These are phyloP conservation scores for Stemphylium vesicarium DNA, from an alignment of 2,329 filamentous ascomycete species.

Conservation along the genomic window DNA sequence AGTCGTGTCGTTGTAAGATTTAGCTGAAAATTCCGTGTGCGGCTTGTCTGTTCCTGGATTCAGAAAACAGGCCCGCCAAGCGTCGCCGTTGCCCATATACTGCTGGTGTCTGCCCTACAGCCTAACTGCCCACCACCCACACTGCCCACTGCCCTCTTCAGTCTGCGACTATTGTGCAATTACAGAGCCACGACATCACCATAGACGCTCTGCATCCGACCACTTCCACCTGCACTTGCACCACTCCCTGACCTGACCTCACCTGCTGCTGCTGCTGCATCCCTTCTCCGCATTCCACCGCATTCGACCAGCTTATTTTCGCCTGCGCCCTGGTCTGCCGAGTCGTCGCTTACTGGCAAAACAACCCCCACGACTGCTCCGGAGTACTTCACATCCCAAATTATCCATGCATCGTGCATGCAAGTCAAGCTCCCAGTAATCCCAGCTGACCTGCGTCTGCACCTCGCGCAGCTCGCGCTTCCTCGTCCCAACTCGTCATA, in stretches of 20 bases:
- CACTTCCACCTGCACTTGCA: background rate
- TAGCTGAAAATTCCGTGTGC: constrained; percentile 15
- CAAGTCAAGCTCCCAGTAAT: constrained; percentile 19
- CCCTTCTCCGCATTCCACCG: constrained; percentile 17
- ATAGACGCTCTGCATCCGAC: background rate
- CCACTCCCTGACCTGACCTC: background rate
- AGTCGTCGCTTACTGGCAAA: constrained; percentile 22
- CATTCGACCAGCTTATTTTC: constrained; percentile 7
- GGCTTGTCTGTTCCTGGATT: constrained; percentile 17
- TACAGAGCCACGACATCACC: background rate
- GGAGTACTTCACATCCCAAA: constrained; percentile 28
- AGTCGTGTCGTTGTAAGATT: constrained; percentile 14
- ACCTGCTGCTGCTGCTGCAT: constrained; percentile 1
- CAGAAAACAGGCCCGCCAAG: background rate
- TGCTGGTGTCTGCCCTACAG: background rate
- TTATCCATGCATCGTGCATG: constrained; percentile 27
- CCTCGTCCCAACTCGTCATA: constrained; percentile 32
- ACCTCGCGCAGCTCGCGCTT: constrained; percentile 43
- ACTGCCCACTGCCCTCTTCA: background rate
- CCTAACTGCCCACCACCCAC: background rate
- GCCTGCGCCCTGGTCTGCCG: constrained; percentile 21
- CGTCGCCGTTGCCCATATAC: constrained; percentile 11
- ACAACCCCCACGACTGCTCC: constrained; percentile 30
- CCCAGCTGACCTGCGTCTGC: constrained; percentile 36
- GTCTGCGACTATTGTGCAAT: background rate